Conservation (phyloP, 768 basidiomycete species). For the Phanerochaete sordida region DNA sequence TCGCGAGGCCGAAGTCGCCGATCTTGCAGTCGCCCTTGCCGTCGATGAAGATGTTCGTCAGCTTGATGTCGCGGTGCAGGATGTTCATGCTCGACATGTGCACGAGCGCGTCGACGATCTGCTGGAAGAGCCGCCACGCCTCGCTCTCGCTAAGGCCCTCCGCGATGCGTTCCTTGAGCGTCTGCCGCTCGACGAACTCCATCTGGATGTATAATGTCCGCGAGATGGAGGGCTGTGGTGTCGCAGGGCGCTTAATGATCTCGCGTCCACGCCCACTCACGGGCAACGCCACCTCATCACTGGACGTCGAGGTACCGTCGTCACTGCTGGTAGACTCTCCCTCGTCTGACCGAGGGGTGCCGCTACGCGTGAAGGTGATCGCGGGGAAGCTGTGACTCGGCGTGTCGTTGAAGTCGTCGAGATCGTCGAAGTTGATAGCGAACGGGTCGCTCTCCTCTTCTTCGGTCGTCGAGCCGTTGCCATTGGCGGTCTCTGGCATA, state of each 20-base stretch:
- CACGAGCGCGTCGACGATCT: constrained; percentile 84
- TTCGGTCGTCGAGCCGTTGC: constrained; percentile 22
- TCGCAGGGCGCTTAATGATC: constrained; percentile 22
- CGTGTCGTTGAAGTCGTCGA: constrained; percentile 42
- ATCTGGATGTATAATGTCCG: constrained; percentile 92
- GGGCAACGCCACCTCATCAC: background rate
- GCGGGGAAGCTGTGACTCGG: constrained; percentile 62
- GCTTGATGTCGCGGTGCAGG: constrained; percentile 85
- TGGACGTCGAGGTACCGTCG: background rate
- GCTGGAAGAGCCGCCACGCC: constrained; percentile 86
- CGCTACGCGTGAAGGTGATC: constrained; percentile 69
- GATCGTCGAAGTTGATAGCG: constrained; percentile 61
- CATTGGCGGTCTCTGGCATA: constrained; percentile 41
- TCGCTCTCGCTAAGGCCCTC: constrained; percentile 83
- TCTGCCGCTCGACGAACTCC: constrained; percentile 93
- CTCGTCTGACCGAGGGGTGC: constrained; percentile 28
- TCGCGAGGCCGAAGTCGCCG: constrained; percentile 92
- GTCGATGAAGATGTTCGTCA: constrained; percentile 92
- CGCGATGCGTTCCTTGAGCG: constrained; percentile 79
- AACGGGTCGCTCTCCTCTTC: constrained; percentile 44
- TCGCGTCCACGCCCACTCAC: background rate
- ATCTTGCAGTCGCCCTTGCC: constrained; percentile 86
- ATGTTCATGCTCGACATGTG: constrained; percentile 91
- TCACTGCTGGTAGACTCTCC: background rate
- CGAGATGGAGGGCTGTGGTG: constrained; percentile 16